These are phyloP conservation scores for Tylopilus balloui DNA, from an alignment of 768 basidiomycete species.

Conservation along the genomic window DNA sequence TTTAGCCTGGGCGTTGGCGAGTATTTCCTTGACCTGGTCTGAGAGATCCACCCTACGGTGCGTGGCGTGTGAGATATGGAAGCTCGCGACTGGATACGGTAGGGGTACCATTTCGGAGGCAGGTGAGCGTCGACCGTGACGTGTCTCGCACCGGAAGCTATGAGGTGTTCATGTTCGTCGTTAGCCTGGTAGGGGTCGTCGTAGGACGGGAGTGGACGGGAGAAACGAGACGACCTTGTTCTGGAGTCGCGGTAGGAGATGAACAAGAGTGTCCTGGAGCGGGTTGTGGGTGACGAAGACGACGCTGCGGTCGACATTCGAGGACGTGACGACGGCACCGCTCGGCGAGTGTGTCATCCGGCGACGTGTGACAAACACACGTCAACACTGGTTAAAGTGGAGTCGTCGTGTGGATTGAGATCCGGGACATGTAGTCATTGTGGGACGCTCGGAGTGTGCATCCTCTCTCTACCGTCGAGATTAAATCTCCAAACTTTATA, in stretches of 20 bases:
- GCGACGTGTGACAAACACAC: conserved; percentile 16
- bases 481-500: neutral
- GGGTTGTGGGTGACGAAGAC: conserved; percentile 50
- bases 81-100: neutral
- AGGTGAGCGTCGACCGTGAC: conserved; percentile 55
- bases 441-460: no score
- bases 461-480: no score
- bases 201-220: conserved; percentile 39
- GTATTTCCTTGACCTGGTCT: conserved; percentile 81
- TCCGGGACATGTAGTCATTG: no score
- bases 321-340: conserved; percentile 15
- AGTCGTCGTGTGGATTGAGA: no score
- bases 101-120: conserved; percentile 79
- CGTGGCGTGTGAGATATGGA: conserved; percentile 17
- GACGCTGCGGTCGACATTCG: conserved; percentile 31
- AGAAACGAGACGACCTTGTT: conserved; percentile 39
- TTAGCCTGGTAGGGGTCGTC: conserved; percentile 43
- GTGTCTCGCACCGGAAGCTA: conserved; percentile 37
- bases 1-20: conserved; percentile 66
- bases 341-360: conserved; percentile 18
- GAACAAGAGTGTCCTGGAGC: conserved; percentile 89
- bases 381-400: conserved; percentile 22
- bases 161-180: conserved; percentile 67
- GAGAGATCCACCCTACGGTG: conserved; percentile 80
- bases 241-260: conserved; percentile 87